A percentile compares a stretch with the other conserved stretches of the same genome.
Evolutionary conservation across 106 monocot species (phyloP).

Genomic region (Allium sativum): DNA sequence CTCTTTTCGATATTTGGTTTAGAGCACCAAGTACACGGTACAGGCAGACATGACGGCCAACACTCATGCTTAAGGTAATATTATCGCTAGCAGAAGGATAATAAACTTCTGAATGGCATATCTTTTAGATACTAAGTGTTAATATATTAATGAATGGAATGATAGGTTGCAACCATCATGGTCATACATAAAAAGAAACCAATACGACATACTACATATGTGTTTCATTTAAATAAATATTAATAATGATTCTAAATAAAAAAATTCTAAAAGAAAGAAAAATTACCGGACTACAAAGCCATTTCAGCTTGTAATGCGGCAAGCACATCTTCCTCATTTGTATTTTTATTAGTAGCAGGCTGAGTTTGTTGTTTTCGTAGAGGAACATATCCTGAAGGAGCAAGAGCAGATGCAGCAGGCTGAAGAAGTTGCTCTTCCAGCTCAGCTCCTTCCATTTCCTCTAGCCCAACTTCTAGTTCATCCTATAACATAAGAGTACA

Average conservation of each 20-base stretch:
- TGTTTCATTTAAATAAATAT: too few relatives aligned
- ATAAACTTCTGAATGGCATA: too few relatives aligned
- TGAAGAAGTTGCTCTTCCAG: conserved; percentile 82
- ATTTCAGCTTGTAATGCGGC: conserved; percentile 89
- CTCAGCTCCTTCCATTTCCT: conserved; percentile 91
- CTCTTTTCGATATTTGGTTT: too few relatives aligned
- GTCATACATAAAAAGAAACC: too few relatives aligned
- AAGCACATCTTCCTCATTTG: conserved; percentile 89
- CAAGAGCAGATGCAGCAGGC: conserved; percentile 51
- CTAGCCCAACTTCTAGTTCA: conserved; percentile 96
- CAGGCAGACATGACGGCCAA: too few relatives aligned
- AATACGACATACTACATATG: too few relatives aligned
- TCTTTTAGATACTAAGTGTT: too few relatives aligned
- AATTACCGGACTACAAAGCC: conserved; percentile 59
- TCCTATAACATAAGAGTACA: conserved; percentile 34
- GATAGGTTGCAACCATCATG: too few relatives aligned
- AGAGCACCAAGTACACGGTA: too few relatives aligned
- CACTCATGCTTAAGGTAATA: too few relatives aligned
- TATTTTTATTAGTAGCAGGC: conserved; percentile 47
- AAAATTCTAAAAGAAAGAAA: conserved; percentile 2
- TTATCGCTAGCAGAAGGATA: too few relatives aligned
- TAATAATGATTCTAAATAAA: neutral
- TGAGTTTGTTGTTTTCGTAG: conserved; percentile 31
- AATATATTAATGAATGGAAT: too few relatives aligned
- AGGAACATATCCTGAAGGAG: conserved; percentile 45